Percentiles rank a stretch among this genome's conserved stretches.
phyloP scores from a whole-genome alignment of 768 basidiomycete species.

The Tricholoma bakamatsutake region DNA sequence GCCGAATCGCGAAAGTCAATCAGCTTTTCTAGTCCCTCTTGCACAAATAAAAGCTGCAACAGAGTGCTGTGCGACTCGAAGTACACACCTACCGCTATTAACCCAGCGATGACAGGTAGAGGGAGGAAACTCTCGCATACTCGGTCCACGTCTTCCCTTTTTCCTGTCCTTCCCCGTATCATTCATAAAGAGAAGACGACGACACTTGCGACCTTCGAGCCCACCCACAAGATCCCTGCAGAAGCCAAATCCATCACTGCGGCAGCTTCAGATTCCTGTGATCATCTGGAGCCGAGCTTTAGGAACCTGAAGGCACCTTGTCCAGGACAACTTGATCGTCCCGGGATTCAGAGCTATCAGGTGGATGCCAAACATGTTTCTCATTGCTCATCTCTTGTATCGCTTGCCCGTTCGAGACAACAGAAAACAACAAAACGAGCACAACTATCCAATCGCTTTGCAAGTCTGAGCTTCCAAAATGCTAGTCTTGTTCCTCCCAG shows the following conservation, averaged over 20 bases:
- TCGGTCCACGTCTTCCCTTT: constrained; percentile 1
- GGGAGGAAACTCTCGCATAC: neutral
- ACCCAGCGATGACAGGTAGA: neutral
- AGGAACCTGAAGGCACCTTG: constrained; percentile 25
- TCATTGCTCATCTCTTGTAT: constrained; percentile 6
- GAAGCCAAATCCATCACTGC: constrained; percentile 3
- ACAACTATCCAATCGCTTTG: constrained; percentile 2
- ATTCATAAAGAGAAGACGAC: neutral
- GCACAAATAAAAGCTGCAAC: neutral
- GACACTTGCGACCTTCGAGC: neutral
- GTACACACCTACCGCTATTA: neutral
- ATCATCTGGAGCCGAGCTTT: constrained; percentile 28
- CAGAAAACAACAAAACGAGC: constrained; percentile 10
- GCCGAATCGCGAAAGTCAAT: neutral
- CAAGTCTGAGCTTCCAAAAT: neutral
- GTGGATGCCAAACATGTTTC: neutral
- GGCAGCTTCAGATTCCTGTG: constrained; percentile 23
- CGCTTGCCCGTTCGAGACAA: constrained; percentile 15
- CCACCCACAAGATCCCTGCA: neutral
- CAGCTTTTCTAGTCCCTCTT: neutral
- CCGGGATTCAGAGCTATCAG: neutral
- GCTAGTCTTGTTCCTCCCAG: neutral
- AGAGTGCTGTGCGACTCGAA: neutral
- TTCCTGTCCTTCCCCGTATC: neutral
- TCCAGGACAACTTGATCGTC: constrained; percentile 14